Base-by-base conservation (phyloP, 257 asterid species). In the Solanum bulbocastanum region DNA sequence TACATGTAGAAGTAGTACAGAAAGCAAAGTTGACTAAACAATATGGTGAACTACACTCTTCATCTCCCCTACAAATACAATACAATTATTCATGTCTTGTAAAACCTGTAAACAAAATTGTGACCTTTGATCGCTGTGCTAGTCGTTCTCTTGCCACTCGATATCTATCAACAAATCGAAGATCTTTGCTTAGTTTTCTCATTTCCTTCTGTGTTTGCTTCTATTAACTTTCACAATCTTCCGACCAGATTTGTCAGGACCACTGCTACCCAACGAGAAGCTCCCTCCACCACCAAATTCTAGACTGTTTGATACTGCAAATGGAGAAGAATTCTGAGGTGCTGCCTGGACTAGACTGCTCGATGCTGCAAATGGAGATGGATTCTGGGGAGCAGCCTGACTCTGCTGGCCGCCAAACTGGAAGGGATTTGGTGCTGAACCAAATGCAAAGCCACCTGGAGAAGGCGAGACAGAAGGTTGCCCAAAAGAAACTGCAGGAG, bases 211-310 rank as follows among this genome's bases (percentile, higher is more conserved):
- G 89, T 90, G 89, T 91, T 88, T 93, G 87, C 11, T 93, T 88
- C 93, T 93, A 84, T 25, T 91, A 73, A 91, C 81, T 73, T 86
- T 94, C 66, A 95, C 91, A 3, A 86, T 87, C 93, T 62, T 94
- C 86, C 98, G 90, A 82, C 89, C 93, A 2, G 98, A 89, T 93
- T 94, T 96, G 84, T 96, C 96, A 40, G 87, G 87, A 2, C 94
- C 96, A 40, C 91, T 88, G 84, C 96, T 95, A 90, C 98, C 99
- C 92, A 95, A 86, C 5, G 98, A 95, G 94, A 95, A 96, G 94
- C 88, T 79, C 23, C 98, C 96, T 22, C 94, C 95, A 18, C 92
- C 92, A 83, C 88, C 92, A 72, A 94, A 93, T 69, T 93, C 98
- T 71, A 72, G 62, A 87, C 95, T 94, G 37, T 91, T 88, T 1